These are phyloP conservation scores for Onygenales sp. DNA, from an alignment of 2,329 filamentous ascomycete species.

Conservation along the genomic window DNA sequence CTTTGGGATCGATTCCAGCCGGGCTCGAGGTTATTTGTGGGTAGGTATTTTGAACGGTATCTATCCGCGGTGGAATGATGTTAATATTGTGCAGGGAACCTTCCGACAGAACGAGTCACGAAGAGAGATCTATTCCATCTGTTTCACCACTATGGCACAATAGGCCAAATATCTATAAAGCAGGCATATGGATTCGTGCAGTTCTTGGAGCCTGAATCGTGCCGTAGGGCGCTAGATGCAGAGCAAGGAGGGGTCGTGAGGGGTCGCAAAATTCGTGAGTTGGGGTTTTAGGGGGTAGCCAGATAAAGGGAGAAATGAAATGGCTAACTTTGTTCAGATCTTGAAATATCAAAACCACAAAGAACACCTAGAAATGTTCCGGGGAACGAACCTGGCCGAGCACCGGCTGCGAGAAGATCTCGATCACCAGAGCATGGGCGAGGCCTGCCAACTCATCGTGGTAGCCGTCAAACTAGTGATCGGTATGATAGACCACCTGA, in stretches of 20 bases:
- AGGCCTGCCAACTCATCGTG: conserved; percentile 24
- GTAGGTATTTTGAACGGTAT: conserved; percentile 22
- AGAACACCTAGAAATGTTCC: conserved; percentile 54
- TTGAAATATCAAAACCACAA: conserved; percentile 75
- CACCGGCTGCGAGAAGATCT: conserved; percentile 40
- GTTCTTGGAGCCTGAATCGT: conserved; percentile 69
- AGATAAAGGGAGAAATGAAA: not conserved
- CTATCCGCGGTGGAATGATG: not conserved
- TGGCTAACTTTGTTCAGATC: conserved; percentile 45
- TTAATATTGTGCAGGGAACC: conserved; percentile 54
- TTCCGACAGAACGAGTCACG: conserved; percentile 85
- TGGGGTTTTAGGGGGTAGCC: not conserved
- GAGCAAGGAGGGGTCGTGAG: conserved; percentile 75
- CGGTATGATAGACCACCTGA: conserved; percentile 36
- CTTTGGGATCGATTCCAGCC: conserved; percentile 43
- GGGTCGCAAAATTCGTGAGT: conserved; percentile 87
- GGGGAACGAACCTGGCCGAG: conserved; percentile 22
- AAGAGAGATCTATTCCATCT: conserved; percentile 90
- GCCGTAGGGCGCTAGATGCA: conserved; percentile 60
- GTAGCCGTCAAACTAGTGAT: conserved; percentile 24
- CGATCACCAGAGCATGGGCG: conserved; percentile 54
- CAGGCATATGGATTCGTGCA: conserved; percentile 96
- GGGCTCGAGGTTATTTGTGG: conserved; percentile 41
- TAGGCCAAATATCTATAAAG: conserved; percentile 94
- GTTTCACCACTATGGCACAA: conserved; percentile 73